Evolutionary conservation across 805 yeast species (phyloP).

Genomic region (Metschnikowia aberdeeniae): DNA sequence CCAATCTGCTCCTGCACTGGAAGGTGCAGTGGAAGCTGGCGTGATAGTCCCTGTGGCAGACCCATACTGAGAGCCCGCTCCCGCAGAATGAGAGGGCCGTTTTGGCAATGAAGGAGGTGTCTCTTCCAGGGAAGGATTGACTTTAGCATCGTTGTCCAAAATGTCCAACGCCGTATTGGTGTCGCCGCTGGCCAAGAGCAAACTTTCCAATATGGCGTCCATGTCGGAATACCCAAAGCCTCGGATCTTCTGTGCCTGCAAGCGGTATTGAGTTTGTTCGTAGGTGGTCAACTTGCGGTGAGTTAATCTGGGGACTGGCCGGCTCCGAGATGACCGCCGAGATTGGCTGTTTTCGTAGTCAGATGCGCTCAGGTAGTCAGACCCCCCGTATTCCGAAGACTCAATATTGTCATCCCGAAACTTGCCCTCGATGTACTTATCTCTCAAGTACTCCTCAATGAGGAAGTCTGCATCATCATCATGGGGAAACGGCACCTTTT

Average conservation of each 20-base stretch:
- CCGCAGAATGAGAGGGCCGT: slow-evolving; percentile 23
- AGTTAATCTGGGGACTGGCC: slow-evolving; percentile 37
- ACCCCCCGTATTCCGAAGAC: slow-evolving; percentile 33
- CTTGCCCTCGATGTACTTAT: slow-evolving; percentile 64
- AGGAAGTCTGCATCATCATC: slow-evolving; percentile 61
- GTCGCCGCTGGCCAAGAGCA: slow-evolving; percentile 56
- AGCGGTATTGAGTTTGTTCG: slow-evolving; percentile 49
- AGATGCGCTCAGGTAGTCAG: slow-evolving; percentile 2
- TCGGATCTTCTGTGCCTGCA: slow-evolving; percentile 39
- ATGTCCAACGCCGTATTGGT: slow-evolving; percentile 56
- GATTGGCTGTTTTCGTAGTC: slow-evolving; percentile 12
- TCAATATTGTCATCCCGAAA: slow-evolving; percentile 43
- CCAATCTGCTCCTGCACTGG: slow-evolving; percentile 28
- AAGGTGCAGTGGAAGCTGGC: slow-evolving; percentile 22
- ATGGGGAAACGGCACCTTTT: slow-evolving; percentile 62
- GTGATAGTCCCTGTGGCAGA: slow-evolving; percentile 9
- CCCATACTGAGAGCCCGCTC: slow-evolving; percentile 1
- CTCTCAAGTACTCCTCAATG: slow-evolving; percentile 56
- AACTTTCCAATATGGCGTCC: slow-evolving; percentile 61
- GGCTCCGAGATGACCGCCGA: slow-evolving; percentile 12
- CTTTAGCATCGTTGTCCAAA: slow-evolving; percentile 38
- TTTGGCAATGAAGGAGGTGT: slow-evolving; percentile 47
- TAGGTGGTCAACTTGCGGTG: slow-evolving; percentile 52
- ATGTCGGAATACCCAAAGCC: slow-evolving; percentile 55
- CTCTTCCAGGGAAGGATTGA: slow-evolving; percentile 35